Conservation (phyloP, 2,329 filamentous ascomycete genomes). For the Xylaria sp. region DNA sequence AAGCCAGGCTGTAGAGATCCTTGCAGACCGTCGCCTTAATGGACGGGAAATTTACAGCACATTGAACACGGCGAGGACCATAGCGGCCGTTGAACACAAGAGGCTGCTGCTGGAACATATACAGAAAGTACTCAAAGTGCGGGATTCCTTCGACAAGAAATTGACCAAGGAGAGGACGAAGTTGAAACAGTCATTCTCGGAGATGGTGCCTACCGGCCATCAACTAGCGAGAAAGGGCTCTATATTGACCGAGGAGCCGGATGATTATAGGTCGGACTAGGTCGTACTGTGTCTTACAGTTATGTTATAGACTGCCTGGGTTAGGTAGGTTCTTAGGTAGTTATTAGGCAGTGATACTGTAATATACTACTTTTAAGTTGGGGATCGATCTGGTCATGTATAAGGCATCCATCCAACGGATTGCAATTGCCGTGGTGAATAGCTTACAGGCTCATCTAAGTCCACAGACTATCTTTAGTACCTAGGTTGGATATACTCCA, state of each 20-base stretch:
- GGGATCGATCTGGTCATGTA: too few relatives aligned
- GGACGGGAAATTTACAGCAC: slow-evolving; percentile 34
- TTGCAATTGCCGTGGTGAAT: too few relatives aligned
- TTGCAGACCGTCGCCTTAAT: slow-evolving; percentile 18
- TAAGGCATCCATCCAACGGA: too few relatives aligned
- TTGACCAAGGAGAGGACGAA: slow-evolving; percentile 12
- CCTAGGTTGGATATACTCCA: too few relatives aligned
- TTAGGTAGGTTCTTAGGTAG: too few relatives aligned
- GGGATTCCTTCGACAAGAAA: slow-evolving; percentile 16
- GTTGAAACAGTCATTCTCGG: slow-evolving; percentile 6
- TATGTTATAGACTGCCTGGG: too few relatives aligned
- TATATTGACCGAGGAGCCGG: slow-evolving; percentile 20
- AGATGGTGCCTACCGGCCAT: not conserved
- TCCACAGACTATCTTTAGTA: too few relatives aligned
- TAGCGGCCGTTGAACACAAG: slow-evolving; percentile 14
- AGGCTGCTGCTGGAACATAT: slow-evolving; percentile 15
- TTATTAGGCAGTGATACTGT: too few relatives aligned
- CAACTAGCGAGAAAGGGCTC: slow-evolving; percentile 15
- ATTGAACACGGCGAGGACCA: slow-evolving; percentile 26
- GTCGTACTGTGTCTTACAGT: too few relatives aligned
- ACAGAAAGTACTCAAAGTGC: slow-evolving; percentile 17
- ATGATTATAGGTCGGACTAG: slow-evolving; percentile 4
- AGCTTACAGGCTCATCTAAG: too few relatives aligned
- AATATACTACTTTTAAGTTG: too few relatives aligned
- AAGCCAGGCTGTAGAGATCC: not conserved